Evolutionary conservation across 306 rosid genomes (phyloP).

Genomic region (Glycine latifolia): DNA sequence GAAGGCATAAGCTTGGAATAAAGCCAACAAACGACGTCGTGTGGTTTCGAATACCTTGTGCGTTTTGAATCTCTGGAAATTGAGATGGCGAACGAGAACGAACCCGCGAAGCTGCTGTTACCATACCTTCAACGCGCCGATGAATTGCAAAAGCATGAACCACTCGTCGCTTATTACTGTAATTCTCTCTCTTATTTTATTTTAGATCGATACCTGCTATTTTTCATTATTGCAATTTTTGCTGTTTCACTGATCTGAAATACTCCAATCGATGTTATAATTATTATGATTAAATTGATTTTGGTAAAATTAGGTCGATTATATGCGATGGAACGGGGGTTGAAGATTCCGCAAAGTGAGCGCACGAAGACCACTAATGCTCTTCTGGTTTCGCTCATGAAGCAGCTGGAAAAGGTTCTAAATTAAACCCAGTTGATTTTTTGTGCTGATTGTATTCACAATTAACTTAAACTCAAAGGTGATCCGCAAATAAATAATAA

Average conservation of each 20-base stretch:
- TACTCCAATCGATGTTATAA: background rate
- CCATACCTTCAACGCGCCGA: conserved; percentile 99
- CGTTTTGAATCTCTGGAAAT: background rate
- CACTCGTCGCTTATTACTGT: conserved; percentile 96
- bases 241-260: background rate
- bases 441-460: conserved; percentile 2
- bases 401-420: conserved; percentile 92
- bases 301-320: conserved; percentile 73
- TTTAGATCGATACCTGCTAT: no score
- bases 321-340: conserved; percentile 96
- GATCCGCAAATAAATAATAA: background rate
- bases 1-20: background rate
- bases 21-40: conserved; percentile 37
- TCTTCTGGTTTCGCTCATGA: conserved; percentile 91
- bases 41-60: background rate
- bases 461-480: background rate
- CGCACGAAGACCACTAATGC: conserved; percentile 96
- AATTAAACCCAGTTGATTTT: background rate
- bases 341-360: conserved; percentile 85
- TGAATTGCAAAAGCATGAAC: conserved; percentile 98
- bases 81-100: conserved; percentile 85
- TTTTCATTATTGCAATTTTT: background rate
- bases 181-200: background rate
- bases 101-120: conserved; percentile 93
- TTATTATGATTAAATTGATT: background rate